A percentile compares a stretch with the other conserved stretches of the same genome.
These are phyloP conservation scores for Leishmania tropica DNA, from an alignment of 208 protist species.

Conservation along the genomic window DNA sequence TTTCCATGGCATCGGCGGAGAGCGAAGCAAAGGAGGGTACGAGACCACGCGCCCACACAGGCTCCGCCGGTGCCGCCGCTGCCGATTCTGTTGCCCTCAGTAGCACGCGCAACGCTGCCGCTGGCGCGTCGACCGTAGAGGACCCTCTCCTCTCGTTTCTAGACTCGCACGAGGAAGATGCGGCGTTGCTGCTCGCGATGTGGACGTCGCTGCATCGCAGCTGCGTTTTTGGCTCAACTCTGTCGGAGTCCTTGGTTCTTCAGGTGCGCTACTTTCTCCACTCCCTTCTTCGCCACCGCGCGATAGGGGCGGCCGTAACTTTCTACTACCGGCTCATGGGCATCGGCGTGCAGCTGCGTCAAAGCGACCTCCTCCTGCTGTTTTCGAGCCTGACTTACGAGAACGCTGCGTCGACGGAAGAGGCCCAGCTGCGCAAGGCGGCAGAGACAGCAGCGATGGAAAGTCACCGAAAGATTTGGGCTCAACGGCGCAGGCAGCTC, in stretches of 20 bases:
- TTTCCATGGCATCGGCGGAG: background rate
- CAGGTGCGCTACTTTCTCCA: slow-evolving; percentile 76
- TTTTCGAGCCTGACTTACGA: slow-evolving; percentile 82
- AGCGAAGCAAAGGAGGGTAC: background rate
- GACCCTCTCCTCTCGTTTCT: slow-evolving; percentile 75
- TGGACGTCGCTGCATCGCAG: slow-evolving; percentile 79
- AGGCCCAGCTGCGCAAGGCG: slow-evolving; percentile 23
- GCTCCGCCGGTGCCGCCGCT: background rate
- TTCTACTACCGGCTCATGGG: slow-evolving; percentile 75
- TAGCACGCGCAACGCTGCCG: background rate
- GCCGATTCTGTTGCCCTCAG: background rate
- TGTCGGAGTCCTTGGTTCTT: slow-evolving; percentile 68
- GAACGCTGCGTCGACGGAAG: slow-evolving; percentile 29
- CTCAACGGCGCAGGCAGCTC: slow-evolving; percentile 16
- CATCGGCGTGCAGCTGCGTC: slow-evolving; percentile 69
- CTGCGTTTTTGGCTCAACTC: slow-evolving; percentile 74
- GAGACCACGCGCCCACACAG: too few species aligned
- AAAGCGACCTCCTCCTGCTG: slow-evolving; percentile 71
- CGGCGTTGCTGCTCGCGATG: slow-evolving; percentile 74
- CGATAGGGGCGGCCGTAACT: slow-evolving; percentile 58
- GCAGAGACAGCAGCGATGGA: slow-evolving; percentile 22
- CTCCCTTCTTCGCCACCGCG: slow-evolving; percentile 61
- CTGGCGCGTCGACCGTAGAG: background rate
- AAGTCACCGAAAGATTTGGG: slow-evolving; percentile 24
- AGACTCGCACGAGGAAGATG: slow-evolving; percentile 71